These are phyloP conservation scores for Ophiosphaerella korrae DNA, from an alignment of 2,329 filamentous ascomycete genomes.

Conservation along the genomic window DNA sequence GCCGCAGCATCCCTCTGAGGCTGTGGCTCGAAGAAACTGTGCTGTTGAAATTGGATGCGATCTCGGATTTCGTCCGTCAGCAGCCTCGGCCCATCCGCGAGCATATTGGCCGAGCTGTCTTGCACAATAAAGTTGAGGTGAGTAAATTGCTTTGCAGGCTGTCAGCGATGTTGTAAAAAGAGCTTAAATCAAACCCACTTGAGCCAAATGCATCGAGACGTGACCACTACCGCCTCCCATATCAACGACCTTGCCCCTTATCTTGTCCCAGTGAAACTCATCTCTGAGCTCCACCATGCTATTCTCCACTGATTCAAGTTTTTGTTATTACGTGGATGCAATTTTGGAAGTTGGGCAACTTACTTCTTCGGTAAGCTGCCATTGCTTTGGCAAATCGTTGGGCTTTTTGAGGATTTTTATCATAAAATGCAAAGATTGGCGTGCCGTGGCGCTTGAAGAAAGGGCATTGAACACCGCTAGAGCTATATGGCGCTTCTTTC, in stretches of 20 bases:
- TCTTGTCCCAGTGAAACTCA: constrained; percentile 22
- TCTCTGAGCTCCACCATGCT: constrained; percentile 18
- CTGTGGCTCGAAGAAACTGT: constrained; percentile 48
- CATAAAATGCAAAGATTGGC: not conserved
- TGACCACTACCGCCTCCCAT: constrained; percentile 34
- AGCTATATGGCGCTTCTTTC: not conserved
- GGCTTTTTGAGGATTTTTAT: not conserved
- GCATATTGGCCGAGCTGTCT: constrained; percentile 17
- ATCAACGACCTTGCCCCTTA: constrained; percentile 31
- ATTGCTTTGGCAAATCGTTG: constrained; percentile 12
- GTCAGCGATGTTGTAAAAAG: no score
- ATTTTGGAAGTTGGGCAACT: no score
- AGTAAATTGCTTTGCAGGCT: constrained; percentile 6
- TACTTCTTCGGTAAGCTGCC: not conserved
- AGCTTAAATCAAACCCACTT: constrained; percentile 15
- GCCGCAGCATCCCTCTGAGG: constrained; percentile 34
- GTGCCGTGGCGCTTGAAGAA: not conserved
- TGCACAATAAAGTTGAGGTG: constrained; percentile 16
- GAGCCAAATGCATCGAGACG: constrained; percentile 24
- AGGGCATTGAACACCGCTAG: not conserved
- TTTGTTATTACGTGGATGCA: no score
- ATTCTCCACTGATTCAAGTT: no score
- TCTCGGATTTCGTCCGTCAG: constrained; percentile 3
- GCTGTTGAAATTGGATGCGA: constrained; percentile 35
- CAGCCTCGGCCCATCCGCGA: constrained; percentile 4